Conservation (phyloP, 2,329 filamentous ascomycete species). For the Cryphonectria naterciae region DNA sequence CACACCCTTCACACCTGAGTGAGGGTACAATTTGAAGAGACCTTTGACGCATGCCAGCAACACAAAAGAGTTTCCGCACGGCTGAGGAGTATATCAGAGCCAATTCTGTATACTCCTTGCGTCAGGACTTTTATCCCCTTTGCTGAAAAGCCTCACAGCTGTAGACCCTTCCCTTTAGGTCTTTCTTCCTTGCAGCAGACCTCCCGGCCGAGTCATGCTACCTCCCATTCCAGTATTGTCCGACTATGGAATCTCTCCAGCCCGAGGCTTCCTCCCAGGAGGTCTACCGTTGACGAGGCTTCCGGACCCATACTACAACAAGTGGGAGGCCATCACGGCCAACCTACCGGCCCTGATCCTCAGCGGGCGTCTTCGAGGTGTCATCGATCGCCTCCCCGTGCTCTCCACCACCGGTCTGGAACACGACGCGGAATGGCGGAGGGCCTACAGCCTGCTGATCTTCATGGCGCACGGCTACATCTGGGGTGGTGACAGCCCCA, state of each 20-base stretch:
- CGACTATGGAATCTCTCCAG: constrained; percentile 79
- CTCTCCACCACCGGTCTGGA: constrained; percentile 82
- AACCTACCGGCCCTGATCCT: constrained; percentile 88
- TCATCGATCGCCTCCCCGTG: constrained; percentile 80
- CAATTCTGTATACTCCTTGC: constrained; percentile 66
- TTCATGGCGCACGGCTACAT: constrained; percentile 96
- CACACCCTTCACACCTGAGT: not conserved
- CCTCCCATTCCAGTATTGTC: constrained; percentile 65
- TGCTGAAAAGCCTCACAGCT: constrained; percentile 20
- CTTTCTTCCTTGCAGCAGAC: too few relatives aligned
- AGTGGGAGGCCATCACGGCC: constrained; percentile 85
- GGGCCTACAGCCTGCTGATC: constrained; percentile 86
- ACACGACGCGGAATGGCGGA: constrained; percentile 87
- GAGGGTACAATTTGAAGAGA: constrained; percentile 10
- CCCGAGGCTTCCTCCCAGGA: constrained; percentile 85
- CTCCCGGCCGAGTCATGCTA: constrained; percentile 49
- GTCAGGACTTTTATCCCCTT: constrained; percentile 52
- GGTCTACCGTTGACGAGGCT: constrained; percentile 79
- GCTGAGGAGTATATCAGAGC: constrained; percentile 66
- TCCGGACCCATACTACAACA: constrained; percentile 88
- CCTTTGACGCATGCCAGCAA: constrained; percentile 41
- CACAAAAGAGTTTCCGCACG: constrained; percentile 49
- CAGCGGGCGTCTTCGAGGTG: constrained; percentile 78
- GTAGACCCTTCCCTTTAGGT: constrained; percentile 7
- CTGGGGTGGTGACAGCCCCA: constrained; percentile 87